phyloP scores from a whole-genome alignment of 1,139 yeast genomes.

The Kodamaea sp. region DNA sequence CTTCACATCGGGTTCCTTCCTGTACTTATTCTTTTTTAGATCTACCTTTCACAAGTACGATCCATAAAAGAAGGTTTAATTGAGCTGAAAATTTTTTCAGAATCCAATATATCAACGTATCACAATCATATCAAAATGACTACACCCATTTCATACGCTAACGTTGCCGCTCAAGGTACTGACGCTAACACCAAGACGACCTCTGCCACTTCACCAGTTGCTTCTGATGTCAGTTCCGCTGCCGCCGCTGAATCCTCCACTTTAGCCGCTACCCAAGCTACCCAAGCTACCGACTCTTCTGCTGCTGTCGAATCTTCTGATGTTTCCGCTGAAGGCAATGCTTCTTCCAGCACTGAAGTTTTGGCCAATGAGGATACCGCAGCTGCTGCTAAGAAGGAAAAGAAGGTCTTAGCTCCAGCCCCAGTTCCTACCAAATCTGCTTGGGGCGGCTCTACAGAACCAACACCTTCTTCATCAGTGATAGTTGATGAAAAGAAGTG shows the following conservation, averaged over 20 bases:
- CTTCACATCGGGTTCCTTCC: too few relatives aligned
- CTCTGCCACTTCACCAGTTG: too few relatives aligned
- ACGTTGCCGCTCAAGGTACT: conserved; percentile 36
- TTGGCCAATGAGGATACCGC: conserved; percentile 14
- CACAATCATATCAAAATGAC: conserved; percentile 4
- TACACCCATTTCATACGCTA: conserved; percentile 34
- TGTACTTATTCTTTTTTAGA: too few relatives aligned
- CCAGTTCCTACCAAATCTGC: conserved; percentile 71
- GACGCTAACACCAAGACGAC: conserved; percentile 2
- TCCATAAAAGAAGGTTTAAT: too few relatives aligned
- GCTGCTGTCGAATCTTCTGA: conserved; percentile 8
- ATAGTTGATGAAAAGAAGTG: conserved; percentile 49
- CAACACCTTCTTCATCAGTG: conserved; percentile 20
- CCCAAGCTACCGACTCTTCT: conserved; percentile 9
- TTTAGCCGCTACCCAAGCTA: conserved; percentile 5
- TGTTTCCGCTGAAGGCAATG: not conserved
- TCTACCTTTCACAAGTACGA: too few relatives aligned
- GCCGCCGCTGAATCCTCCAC: conserved; percentile 6
- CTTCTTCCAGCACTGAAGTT: conserved; percentile 6
- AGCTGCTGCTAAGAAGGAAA: conserved; percentile 23
- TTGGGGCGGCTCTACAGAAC: conserved; percentile 52
- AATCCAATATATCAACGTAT: too few relatives aligned
- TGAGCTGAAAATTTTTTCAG: too few relatives aligned
- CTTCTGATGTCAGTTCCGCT: conserved; percentile 10
- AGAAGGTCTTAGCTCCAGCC: conserved; percentile 62